A percentile compares a stretch with the other conserved stretches of the same genome.
Conservation (phyloP, 176 grass and related monocot genomes). For the Tillandsia leiboldiana region DNA sequence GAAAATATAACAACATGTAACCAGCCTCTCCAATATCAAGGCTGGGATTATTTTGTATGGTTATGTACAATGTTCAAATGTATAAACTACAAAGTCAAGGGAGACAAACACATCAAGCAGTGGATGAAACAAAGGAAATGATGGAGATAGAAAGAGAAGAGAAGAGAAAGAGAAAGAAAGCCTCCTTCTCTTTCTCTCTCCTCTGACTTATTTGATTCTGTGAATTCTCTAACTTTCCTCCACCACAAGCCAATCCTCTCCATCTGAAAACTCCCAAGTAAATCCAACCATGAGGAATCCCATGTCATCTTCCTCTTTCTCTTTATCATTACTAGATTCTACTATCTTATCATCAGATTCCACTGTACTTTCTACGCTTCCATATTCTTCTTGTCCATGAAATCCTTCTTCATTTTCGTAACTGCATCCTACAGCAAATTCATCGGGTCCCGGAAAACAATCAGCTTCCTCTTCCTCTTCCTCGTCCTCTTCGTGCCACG, state of each 20-base stretch:
- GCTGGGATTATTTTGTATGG: neutral
- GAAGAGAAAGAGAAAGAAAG: neutral
- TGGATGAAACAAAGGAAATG: neutral
- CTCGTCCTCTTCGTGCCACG: neutral
- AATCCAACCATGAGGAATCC: conserved; percentile 69
- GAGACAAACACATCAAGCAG: neutral
- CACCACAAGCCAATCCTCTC: conserved; percentile 93
- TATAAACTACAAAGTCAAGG: neutral
- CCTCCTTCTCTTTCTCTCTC: neutral
- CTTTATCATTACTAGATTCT: conserved; percentile 6
- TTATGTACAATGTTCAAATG: neutral
- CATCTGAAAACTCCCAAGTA: conserved; percentile 57
- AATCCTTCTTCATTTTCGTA: neutral
- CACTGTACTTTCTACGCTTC: neutral
- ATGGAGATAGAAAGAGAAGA: neutral
- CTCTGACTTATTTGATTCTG: neutral
- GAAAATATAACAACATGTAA: neutral
- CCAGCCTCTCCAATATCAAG: neutral
- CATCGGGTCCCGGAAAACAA: neutral
- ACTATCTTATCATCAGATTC: neutral
- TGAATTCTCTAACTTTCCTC: conserved; percentile 44
- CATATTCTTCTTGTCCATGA: neutral
- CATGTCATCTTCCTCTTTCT: conserved; percentile 35
- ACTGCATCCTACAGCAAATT: neutral
- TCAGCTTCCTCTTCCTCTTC: neutral